Evolutionary conservation across 495 filamentous ascomycete genomes (phyloP), one percentile per base, ranked within the genome.

Genomic region (Xylaria telfairii): DNA sequence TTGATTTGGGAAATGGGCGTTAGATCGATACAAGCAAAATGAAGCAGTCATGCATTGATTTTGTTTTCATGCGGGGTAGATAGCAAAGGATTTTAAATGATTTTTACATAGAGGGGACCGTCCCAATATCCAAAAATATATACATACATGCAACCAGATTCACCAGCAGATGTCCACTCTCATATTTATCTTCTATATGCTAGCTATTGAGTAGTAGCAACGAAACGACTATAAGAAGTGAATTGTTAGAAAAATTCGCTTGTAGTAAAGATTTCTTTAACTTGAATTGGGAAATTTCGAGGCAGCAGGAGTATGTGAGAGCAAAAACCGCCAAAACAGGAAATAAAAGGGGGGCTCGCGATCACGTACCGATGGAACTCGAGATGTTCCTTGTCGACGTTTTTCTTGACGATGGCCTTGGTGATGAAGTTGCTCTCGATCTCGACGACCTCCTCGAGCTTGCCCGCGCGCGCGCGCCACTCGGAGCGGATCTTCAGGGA

Each of bases 351-450:
- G 28, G 17, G 15, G 15, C 54, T 9, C 12, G 17, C 7, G 15
- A 13, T 32, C 26, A 7, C 62, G 24, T 37, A 65, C 66, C 34
- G 39, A 39, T 77, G 75, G 47, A 70, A 53, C 44, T 49, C 71
- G 1, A 71, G 69, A 19, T 77, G 75, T 0, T 53, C 63, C 61
- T 59, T 73, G 41, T 77, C 73, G 56, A 77, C 68, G 24, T 71
- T 75, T 21, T 71, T 66, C 74, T 79, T 81, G 32, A 85, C 74
- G 46, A 82, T 67, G 8, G 76, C 76, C 26, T 83, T 64, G 71
- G 83, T 74, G 73, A 84, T 59, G 64, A 78, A 65, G 57, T 80
- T 81, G 68, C 82, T 82, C 13, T 70, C 73, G 63, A 85, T 82
- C 44, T 70, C 72, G 46, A 81, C 72, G 56, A 77, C 71, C 70